Base-by-base conservation (phyloP, 257 asterid species). In the Asclepias syriaca region DNA sequence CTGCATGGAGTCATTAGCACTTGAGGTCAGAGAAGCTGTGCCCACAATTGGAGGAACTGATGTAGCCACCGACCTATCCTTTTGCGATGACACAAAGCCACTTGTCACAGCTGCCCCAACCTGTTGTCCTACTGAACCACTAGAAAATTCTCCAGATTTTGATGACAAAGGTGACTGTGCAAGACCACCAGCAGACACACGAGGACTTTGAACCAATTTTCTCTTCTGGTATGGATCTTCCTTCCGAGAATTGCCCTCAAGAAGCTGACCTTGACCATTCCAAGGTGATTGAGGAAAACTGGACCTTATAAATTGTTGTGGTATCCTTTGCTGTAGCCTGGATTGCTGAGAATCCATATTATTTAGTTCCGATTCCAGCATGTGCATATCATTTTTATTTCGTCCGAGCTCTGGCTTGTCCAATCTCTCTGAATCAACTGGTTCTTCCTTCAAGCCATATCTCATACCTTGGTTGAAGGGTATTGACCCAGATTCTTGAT, bases 131-230 rank as follows among this genome's bases (percentile, higher is more conserved):
- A 90, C 81, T 27, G 98, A 93, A 76, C 97, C 97, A 75, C 95
- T 89, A 24, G 97, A 93, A 81, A 93, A 85, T 83, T 93, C 98
- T 64, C 96, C 97, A 46, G 98, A 91, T 78, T 86, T 93, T 45
- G 98, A 93, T 3, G 97, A 91, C 82, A 93, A 79, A n/a, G 98
- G 98, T 83, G 98, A 92, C 75, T 90, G 98, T 72, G 99, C 97
- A 58, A 95, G 85, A 40, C 95, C 98, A 70, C 96, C 96, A 71
- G 89, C 85, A 77, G 99, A 95, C 65, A 87, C 87, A 77, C 85
- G 96, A 77, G 99, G 98, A 82, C 98, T 92, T 73, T 88, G 98
- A 72, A 78, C 97, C 49, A 84, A 45, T 82, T 90, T 95, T 82
- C 96, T 84, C 85, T 88, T 94, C 80, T 86, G 97, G 79, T 80